Percentiles rank a stretch among this genome's conserved stretches.
Conservation (phyloP, 805 yeast species). For the Candida ovalis region DNA sequence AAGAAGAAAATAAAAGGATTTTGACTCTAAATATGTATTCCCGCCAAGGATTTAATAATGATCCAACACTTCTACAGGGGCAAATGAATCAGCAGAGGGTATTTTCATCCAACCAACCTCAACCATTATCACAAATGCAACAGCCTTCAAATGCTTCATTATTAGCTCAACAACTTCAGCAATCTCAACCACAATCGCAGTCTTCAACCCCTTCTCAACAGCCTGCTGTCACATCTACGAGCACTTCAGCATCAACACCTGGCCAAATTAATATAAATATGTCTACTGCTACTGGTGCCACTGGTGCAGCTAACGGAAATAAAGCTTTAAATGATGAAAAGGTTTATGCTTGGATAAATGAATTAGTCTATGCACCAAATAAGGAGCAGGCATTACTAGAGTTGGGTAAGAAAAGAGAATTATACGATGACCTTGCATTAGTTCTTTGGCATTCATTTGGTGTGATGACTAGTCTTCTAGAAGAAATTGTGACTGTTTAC, state of each 20-base stretch:
- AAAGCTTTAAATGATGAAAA: slow-evolving; percentile 68
- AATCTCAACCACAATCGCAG: slow-evolving; percentile 12
- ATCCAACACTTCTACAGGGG: slow-evolving; percentile 13
- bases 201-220: slow-evolving; percentile 11
- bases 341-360: slow-evolving; percentile 86
- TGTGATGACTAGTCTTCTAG: slow-evolving; percentile 86
- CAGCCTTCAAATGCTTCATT: slow-evolving; percentile 18
- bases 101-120: slow-evolving; percentile 8
- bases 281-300: slow-evolving; percentile 6
- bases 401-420: slow-evolving; percentile 90
- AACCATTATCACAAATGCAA: slow-evolving; percentile 10
- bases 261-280: slow-evolving; percentile 1
- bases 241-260: slow-evolving; percentile 2
- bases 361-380: slow-evolving; percentile 83
- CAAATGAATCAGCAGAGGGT: slow-evolving; percentile 16
- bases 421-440: slow-evolving; percentile 88
- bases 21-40: background rate
- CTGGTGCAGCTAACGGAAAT: slow-evolving; percentile 15
- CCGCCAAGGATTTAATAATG: slow-evolving; percentile 4
- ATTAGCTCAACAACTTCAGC: slow-evolving; percentile 24
- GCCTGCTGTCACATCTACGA: background rate
- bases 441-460: slow-evolving; percentile 96
- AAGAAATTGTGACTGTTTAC: slow-evolving; percentile 86
- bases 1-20: no score
- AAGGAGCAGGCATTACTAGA: slow-evolving; percentile 91